Conservation (phyloP, 495 filamentous ascomycete species). For the Penicillium salamii region DNA sequence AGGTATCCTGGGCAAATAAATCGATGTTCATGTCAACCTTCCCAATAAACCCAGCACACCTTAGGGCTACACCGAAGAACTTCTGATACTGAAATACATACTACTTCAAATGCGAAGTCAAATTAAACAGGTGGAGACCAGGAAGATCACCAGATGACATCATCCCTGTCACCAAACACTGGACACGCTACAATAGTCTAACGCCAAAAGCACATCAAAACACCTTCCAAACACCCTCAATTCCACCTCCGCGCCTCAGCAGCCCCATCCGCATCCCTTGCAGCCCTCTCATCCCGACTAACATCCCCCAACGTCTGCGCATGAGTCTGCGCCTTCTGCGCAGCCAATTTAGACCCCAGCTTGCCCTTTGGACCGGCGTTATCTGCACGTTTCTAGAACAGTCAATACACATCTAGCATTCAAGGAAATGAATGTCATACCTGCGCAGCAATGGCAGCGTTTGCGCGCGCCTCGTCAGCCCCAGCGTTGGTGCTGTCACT, state of each 20-base stretch:
- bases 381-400: constrained; percentile 40
- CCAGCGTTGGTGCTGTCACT: constrained; percentile 21
- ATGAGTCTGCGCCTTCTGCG: constrained; percentile 64
- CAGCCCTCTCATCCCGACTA: constrained; percentile 53
- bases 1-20: no score
- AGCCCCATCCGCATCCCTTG: constrained; percentile 56
- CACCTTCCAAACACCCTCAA: constrained; percentile 25
- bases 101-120: no score
- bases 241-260: constrained; percentile 50
- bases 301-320: constrained; percentile 55
- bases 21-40: no score
- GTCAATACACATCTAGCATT: not conserved
- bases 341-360: constrained; percentile 57
- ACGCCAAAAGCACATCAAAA: not conserved
- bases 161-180: not conserved
- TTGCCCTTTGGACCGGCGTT: constrained; percentile 46
- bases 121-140: not conserved
- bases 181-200: not conserved
- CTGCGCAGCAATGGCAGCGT: constrained; percentile 68
- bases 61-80: no score
- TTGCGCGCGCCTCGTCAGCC: constrained; percentile 47
- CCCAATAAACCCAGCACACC: no score
- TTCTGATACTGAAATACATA: no score
- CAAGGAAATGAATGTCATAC: constrained; percentile 31
- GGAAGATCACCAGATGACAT: not conserved